A percentile compares a stretch with the other conserved stretches of the same genome.
Conservation (phyloP, 2,329 filamentous ascomycete genomes). For the Didymella glomerata region DNA sequence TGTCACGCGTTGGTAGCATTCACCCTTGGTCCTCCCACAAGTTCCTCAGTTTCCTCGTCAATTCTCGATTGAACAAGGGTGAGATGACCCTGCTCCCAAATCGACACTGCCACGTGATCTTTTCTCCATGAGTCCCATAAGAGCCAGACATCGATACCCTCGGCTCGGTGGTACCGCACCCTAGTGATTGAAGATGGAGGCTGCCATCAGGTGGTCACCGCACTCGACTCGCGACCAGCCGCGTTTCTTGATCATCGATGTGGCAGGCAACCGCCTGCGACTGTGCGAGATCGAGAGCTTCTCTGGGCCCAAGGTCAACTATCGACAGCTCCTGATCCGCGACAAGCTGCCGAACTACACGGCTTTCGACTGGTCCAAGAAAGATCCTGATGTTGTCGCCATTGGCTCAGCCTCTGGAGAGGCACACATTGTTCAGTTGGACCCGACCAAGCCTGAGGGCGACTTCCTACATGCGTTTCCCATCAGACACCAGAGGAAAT, state of each 20-base stretch:
- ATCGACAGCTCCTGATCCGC: slow-evolving; percentile 62
- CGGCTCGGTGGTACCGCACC: slow-evolving; percentile 5
- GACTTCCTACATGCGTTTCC: slow-evolving; percentile 68
- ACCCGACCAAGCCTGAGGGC: slow-evolving; percentile 63
- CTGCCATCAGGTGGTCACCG: slow-evolving; percentile 70
- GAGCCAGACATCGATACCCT: slow-evolving; percentile 8
- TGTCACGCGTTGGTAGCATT: slow-evolving; percentile 34
- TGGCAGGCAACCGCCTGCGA: slow-evolving; percentile 66
- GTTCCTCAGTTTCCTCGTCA: not conserved
- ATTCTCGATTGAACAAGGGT: not conserved
- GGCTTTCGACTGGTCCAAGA: slow-evolving; percentile 71
- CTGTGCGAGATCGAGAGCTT: slow-evolving; percentile 61
- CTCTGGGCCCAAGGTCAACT: slow-evolving; percentile 54
- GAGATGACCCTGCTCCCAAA: not conserved
- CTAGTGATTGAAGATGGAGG: slow-evolving; percentile 58
- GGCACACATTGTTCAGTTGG: slow-evolving; percentile 76
- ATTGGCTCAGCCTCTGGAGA: slow-evolving; percentile 79
- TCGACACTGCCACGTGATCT: not conserved
- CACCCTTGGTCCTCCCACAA: slow-evolving; percentile 15
- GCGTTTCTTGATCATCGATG: slow-evolving; percentile 69
- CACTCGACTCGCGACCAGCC: slow-evolving; percentile 61
- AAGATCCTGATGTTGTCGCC: slow-evolving; percentile 71
- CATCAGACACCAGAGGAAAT: slow-evolving; percentile 78
- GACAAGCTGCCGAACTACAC: slow-evolving; percentile 68
- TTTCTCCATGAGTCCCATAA: slow-evolving; percentile 16